A percentile compares a stretch with the other conserved stretches of the same genome.
Evolutionary conservation across 805 yeast genomes (phyloP).

Genomic region (Zygotorulaspora sp.): DNA sequence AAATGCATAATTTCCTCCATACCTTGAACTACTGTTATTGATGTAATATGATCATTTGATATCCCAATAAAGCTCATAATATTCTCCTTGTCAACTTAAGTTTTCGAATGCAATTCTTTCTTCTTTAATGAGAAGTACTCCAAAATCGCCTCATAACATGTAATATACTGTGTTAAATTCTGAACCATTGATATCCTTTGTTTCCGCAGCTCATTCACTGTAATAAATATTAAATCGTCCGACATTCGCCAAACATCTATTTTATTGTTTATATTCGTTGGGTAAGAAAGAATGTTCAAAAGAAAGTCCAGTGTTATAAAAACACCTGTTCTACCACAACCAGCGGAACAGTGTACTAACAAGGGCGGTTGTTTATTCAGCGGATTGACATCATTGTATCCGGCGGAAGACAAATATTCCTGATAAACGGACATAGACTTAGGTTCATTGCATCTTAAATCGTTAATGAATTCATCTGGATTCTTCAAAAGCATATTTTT

Average conservation of each 20-base stretch:
- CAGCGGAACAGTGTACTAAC: slow-evolving; percentile 90
- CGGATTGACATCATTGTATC: neutral
- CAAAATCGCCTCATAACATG: slow-evolving; percentile 58
- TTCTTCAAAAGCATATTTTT: slow-evolving; percentile 30
- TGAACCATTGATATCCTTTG: slow-evolving; percentile 79
- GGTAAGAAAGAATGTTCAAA: slow-evolving; percentile 34
- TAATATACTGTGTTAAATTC: slow-evolving; percentile 61
- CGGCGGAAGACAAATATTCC: slow-evolving; percentile 7
- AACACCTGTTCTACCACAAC: slow-evolving; percentile 95
- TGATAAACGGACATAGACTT: slow-evolving; percentile 13
- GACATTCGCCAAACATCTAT: slow-evolving; percentile 41
- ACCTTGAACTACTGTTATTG: no score
- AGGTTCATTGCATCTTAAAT: slow-evolving; percentile 11
- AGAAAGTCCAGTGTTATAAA: slow-evolving; percentile 62
- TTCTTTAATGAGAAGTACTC: slow-evolving; percentile 29
- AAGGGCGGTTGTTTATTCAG: slow-evolving; percentile 40
- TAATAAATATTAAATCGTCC: slow-evolving; percentile 54
- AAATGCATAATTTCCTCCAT: no score
- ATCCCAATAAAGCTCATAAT: no score
- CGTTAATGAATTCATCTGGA: slow-evolving; percentile 15
- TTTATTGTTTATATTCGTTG: slow-evolving; percentile 33
- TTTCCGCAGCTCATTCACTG: slow-evolving; percentile 58
- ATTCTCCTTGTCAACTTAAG: no score
- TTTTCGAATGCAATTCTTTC: neutral
- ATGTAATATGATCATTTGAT: no score